Evolutionary conservation across 805 yeast genomes (phyloP), one percentile per base, ranked within the genome.

Genomic region (Barnettozyma botsteinii): DNA sequence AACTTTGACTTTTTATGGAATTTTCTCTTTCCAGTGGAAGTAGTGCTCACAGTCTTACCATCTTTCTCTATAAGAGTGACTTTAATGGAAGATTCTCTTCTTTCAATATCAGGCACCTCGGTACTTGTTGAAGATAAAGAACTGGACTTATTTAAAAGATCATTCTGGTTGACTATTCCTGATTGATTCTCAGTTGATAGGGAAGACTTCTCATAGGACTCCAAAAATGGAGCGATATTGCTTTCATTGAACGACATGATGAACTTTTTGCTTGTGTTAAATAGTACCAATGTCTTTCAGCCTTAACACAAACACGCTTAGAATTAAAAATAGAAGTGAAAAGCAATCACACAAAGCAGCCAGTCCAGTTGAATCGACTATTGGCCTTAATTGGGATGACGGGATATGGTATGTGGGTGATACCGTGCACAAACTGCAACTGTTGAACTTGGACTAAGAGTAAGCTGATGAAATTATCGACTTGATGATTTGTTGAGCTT

Each of bases 1-100:
- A 77, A 75, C 42, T 95, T 75, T 26, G 95, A 84, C 61, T 91
- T 91, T 44, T 80, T 84, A 58, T 91, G 98, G 54, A 82, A 91
- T 54, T 85, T 83, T 33, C 97, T 72, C 62, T 87, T 89, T 6
- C 84, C 86, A 0, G 79, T 75, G 0, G 83, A 65, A 1, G 65
- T 60, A 42, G 54, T 62, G 34, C 64, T 61, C 7, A 62, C 69
- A 30, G 55, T 61, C 44, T 66, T 66, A 6, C 70, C 69, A 40
- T 63, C 66, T 13, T 62, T 55, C 37, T 64, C 65, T 17, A 64
- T 52, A n/a, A 65, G 53, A 5, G 26, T 24, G 13, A 9, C 25
- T 31, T 6, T 48, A 13, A 21, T 5, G 7, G 33, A 21, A 7
- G 41, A 27, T 13, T 2, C 15, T 24, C 24, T 33, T 19, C 31